These are phyloP conservation scores for Solanum chilense DNA, from an alignment of 257 asterid species.

Conservation along the genomic window DNA sequence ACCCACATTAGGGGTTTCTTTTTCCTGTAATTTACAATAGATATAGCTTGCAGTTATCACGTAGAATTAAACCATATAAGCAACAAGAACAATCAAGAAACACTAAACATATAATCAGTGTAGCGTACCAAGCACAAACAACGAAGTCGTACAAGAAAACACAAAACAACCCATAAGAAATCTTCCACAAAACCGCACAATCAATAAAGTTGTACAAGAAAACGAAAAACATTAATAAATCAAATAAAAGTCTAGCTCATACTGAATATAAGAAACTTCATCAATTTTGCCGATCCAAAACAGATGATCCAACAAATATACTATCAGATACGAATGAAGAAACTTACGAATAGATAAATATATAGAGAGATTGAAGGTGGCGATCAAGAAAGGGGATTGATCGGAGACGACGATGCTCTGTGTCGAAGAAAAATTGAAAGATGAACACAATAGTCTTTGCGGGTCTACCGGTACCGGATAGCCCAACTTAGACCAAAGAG, in stretches of 20 bases:
- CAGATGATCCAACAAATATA: background rate
- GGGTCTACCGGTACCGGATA: background rate
- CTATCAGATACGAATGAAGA: background rate
- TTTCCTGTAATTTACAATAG: background rate
- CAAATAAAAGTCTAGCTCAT: background rate
- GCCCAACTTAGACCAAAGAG: slow-evolving; percentile 5
- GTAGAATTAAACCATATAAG: background rate
- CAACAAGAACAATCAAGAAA: background rate
- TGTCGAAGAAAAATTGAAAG: background rate
- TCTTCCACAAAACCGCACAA: background rate
- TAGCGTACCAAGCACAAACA: background rate
- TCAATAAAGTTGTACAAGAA: background rate
- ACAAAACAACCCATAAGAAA: background rate
- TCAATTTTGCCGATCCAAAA: background rate
- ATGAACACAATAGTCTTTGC: background rate
- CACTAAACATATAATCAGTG: background rate
- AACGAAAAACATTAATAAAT: background rate
- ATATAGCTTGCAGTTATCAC: background rate
- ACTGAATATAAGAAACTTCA: background rate
- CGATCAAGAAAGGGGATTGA: background rate
- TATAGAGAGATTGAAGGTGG: background rate
- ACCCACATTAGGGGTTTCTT: background rate
- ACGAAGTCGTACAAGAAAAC: background rate
- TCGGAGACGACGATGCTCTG: slow-evolving; percentile 8
- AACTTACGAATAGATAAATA: background rate